Base-by-base conservation (phyloP, 768 basidiomycete species). In the Leccinellum rugosiceps region DNA sequence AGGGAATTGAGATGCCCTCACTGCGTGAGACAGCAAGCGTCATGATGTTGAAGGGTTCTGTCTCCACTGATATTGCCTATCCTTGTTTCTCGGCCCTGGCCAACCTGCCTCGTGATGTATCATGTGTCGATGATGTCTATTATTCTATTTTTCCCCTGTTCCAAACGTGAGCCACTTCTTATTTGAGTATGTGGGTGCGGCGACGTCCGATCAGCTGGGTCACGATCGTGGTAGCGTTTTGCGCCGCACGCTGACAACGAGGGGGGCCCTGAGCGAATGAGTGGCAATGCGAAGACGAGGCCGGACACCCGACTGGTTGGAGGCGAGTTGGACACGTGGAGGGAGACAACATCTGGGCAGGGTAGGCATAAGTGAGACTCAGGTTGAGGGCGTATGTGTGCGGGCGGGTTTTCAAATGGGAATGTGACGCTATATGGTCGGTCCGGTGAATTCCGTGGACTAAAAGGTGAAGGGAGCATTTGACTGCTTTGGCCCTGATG, bases 221-320 rank as follows among this genome's bases (percentile, higher is more conserved):
- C 25, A 50, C 41, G 52, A 52, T 63, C 53, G 50, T 53, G 52
- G 44, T 48, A 52, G 44, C 34, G 25, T 46, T 47, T 48, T n/a
- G 35, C 44, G 52, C 67, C 63, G 63, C 65, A 26, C 60, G 68
- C 47, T 51, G 46, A 52, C 68, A 68, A 68, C 52, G 68, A 70
- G 65, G 68, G 21, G 30, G 25, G 13, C 35, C 49, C 51, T 48
- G 50, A 62, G 23, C 50, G 53, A 57, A 49, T 50, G 38, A 10
- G 53, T 54, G 48, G 45, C 48, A 49, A 44, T 53, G 25, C 28
- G 43, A 53, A 44, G 35, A 49, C 58, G 30, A 63, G 28, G 28
- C 53, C 38, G 52, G 45, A 57, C 32, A 53, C 38, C 55, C 46
- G 48, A 49, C 44, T 45, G 19, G 34, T 50, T 50, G 34, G 45